Percentiles rank a stretch among this genome's conserved stretches.
Evolutionary conservation across 495 filamentous ascomycete genomes (phyloP).

Genomic region (Penicillium bovifimosum): DNA sequence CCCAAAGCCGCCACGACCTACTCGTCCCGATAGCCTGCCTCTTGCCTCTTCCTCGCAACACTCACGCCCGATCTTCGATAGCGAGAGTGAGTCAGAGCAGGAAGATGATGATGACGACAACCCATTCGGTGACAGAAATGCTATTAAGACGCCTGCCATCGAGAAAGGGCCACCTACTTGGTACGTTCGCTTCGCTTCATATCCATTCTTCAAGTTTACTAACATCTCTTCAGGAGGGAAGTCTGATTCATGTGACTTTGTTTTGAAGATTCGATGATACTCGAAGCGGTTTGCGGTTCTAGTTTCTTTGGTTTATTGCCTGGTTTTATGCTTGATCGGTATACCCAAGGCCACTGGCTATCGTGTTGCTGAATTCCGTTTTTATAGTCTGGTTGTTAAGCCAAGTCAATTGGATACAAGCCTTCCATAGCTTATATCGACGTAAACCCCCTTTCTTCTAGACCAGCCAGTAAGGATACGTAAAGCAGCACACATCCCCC

Average conservation of each 20-base stretch:
- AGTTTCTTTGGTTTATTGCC: constrained; percentile 2
- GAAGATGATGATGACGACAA: constrained; percentile 62
- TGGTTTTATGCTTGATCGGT: constrained; percentile 3
- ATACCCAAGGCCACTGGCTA: constrained; percentile 7
- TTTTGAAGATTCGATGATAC: neutral
- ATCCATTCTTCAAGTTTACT: neutral
- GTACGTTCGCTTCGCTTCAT: constrained; percentile 23
- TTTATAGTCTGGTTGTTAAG: neutral
- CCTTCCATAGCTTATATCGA: too few relatives aligned
- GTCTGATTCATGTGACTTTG: constrained; percentile 8
- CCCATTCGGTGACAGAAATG: constrained; percentile 75
- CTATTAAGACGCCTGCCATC: constrained; percentile 53
- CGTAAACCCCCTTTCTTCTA: neutral
- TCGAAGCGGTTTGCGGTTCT: neutral
- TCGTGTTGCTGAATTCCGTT: neutral
- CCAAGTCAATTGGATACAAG: too few relatives aligned
- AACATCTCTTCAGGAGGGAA: constrained; percentile 17
- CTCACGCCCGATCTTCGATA: constrained; percentile 21
- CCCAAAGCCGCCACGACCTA: constrained; percentile 37
- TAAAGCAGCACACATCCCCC: neutral
- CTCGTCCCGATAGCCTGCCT: constrained; percentile 28
- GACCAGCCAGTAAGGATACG: neutral
- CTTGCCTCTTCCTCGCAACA: constrained; percentile 25
- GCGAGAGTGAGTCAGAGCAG: constrained; percentile 43
- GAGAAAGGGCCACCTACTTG: constrained; percentile 53